Conservation (phyloP, 371 early-diverging fungal species). For the Syncephalastrum monosporum region DNA sequence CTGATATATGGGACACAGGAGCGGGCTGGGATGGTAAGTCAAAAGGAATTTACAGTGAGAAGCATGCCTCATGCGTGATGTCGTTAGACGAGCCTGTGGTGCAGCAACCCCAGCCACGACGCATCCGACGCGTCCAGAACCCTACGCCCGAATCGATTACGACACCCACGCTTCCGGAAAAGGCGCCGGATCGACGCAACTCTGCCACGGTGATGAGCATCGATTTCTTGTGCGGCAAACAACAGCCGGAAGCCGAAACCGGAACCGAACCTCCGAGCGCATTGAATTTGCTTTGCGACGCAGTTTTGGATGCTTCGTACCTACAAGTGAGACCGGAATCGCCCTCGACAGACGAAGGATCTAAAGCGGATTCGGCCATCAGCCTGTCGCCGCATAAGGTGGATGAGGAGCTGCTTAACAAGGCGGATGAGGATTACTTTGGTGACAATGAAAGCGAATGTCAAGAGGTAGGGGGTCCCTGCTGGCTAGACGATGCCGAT, state of each 20-base stretch:
- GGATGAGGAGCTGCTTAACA: constrained; percentile 5
- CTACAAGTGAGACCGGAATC: constrained; percentile 14
- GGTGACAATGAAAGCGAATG: constrained; percentile 14
- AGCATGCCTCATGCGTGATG: too few species aligned
- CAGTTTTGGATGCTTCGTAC: constrained; percentile 36
- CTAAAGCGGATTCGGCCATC: constrained; percentile 45
- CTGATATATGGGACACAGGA: too few species aligned
- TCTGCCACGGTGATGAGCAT: constrained; percentile 41
- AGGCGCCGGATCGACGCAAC: constrained; percentile 1
- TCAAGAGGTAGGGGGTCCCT: too few species aligned
- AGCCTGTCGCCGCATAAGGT: constrained; percentile 30
- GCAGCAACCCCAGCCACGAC: too few species aligned
- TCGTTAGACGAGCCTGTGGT: too few species aligned
- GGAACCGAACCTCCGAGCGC: constrained; percentile 17
- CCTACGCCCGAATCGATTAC: too few species aligned
- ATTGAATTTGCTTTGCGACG: constrained; percentile 39
- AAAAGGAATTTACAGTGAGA: too few species aligned
- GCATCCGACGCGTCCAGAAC: too few species aligned
- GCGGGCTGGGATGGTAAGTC: too few species aligned
- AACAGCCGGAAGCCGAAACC: constrained; percentile 6
- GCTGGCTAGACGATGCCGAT: constrained; percentile 31
- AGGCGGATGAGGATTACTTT: constrained; percentile 11
- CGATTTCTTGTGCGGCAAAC: constrained; percentile 35
- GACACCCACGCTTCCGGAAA: too few species aligned
- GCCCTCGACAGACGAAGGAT: constrained; percentile 14